Evolutionary conservation across 2,329 filamentous ascomycete species (phyloP), one percentile per base, ranked within the genome.

Genomic region (Colletotrichum plurivorum): DNA sequence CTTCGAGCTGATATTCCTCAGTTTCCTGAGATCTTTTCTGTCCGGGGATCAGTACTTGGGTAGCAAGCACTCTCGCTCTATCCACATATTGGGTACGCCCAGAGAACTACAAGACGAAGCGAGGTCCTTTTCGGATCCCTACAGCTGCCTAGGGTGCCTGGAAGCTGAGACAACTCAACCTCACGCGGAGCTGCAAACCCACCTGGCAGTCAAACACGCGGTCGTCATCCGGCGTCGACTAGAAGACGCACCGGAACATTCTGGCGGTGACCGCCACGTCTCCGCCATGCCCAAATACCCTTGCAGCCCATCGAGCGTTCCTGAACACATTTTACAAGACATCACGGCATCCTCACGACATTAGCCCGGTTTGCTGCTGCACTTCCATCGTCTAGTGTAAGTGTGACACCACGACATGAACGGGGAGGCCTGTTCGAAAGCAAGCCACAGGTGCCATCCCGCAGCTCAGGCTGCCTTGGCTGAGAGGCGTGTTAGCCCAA

Each of bases 401-500:
- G 51, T 67, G 51, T 51, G 22, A 41, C 39, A 18, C 22, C 22
- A 25, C 22, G 22, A 25, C 22, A 39, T 25, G 43, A 9, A 43
- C 39, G 25, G 45, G 43, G 45, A 18, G 20, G 18, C 56, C 45
- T 65, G 27, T 16, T 51, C 10, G 20, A 4, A 53, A 20, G 49
- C 20, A 46, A 67, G 25, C 39, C 18, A 46, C 20, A 22, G 16
- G 59, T 15, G 52, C n/a, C 27, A 18, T 43, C 43, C 27, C 52
- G 16, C 18, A 25, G 20, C 43, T 36, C 52, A 63, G 67, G 52
- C 53, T 63, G 67, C 52, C 52, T 68, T 70, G 58, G 57, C 63
- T 63, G 63, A 63, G 18, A 36, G 54, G 16, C 20, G 52, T 68
- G 62, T 68, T 48, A 63, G 64, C 63, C 63, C 43, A 58, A 63